Percentiles rank a stretch among this genome's conserved stretches.
These are phyloP conservation scores for Nakazawaea ambrosiae DNA, from an alignment of 805 yeast genomes.

Conservation along the genomic window DNA sequence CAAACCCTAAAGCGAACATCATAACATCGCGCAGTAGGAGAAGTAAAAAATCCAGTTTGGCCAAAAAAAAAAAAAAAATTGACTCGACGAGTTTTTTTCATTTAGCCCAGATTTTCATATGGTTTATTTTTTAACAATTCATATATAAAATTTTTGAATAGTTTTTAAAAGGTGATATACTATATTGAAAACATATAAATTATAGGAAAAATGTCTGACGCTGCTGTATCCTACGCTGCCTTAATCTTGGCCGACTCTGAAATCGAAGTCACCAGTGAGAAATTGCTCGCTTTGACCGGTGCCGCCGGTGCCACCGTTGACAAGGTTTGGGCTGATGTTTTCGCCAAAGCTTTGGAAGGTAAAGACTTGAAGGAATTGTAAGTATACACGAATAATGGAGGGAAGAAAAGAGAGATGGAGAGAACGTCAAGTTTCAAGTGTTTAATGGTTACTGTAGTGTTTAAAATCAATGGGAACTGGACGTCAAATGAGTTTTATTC, in stretches of 20 bases:
- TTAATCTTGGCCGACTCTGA: slow-evolving; percentile 97
- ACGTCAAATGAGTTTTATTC: too few species aligned
- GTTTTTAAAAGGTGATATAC: not conserved
- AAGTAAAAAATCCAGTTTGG: too few species aligned
- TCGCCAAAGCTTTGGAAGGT: slow-evolving; percentile 82
- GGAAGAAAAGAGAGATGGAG: too few species aligned
- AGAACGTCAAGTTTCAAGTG: too few species aligned
- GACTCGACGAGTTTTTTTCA: too few species aligned
- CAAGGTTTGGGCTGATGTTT: slow-evolving; percentile 79
- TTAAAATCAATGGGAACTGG: too few species aligned
- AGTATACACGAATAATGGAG: slow-evolving; percentile 46
- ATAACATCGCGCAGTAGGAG: too few species aligned
- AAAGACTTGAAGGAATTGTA: slow-evolving; percentile 73
- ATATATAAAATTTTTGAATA: not conserved
- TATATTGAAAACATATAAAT: too few species aligned
- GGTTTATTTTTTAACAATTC: not conserved
- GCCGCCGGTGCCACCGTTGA: slow-evolving; percentile 85
- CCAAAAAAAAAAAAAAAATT: too few species aligned
- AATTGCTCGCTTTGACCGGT: slow-evolving; percentile 66
- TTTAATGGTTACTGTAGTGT: too few species aligned
- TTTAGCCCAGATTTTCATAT: too few species aligned
- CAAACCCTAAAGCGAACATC: too few species aligned
- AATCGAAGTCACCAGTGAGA: slow-evolving; percentile 78
- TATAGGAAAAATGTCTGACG: slow-evolving; percentile 70
- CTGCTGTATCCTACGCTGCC: slow-evolving; percentile 96